phyloP scores from a whole-genome alignment of 768 basidiomycete genomes.

The Panaeolus papilionaceus region DNA sequence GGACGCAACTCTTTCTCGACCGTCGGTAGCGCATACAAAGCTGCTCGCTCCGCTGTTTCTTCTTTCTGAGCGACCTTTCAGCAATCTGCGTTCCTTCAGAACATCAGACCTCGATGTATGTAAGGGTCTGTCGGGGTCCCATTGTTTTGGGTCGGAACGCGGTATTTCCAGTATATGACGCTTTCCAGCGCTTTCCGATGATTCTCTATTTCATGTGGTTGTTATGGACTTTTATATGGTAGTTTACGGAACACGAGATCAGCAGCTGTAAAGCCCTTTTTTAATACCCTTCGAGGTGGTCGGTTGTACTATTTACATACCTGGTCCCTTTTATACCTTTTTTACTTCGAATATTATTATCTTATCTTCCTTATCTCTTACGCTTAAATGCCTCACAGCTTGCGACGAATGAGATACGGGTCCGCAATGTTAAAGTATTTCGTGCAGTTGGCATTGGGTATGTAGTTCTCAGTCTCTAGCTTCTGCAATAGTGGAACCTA shows the following conservation, averaged over 20 bases:
- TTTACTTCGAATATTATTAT: background rate
- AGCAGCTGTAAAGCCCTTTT: background rate
- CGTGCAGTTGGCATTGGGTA: too few species aligned
- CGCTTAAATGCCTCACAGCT: too few species aligned
- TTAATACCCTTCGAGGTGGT: background rate
- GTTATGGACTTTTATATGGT: slow-evolving; percentile 12
- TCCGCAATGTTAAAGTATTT: too few species aligned
- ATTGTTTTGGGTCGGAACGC: background rate
- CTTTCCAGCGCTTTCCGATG: background rate
- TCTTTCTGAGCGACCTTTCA: slow-evolving; percentile 22
- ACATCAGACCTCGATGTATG: background rate
- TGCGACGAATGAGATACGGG: too few species aligned
- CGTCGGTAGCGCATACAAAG: slow-evolving; percentile 41
- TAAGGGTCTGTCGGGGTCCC: background rate
- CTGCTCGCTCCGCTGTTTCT: slow-evolving; percentile 35
- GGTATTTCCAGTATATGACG: background rate
- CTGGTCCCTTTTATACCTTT: slow-evolving; percentile 11
- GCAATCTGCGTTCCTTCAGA: background rate
- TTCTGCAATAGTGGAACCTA: too few species aligned
- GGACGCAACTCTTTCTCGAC: slow-evolving; percentile 30
- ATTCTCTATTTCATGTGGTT: slow-evolving; percentile 1
- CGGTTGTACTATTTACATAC: slow-evolving; percentile 4
- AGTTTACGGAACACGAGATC: background rate
- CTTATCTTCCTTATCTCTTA: background rate
- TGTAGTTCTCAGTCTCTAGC: too few species aligned